Evolutionary conservation across 441 rosid genomes (phyloP), one percentile per base, ranked within the genome.

Genomic region (Lepidium campestre): DNA sequence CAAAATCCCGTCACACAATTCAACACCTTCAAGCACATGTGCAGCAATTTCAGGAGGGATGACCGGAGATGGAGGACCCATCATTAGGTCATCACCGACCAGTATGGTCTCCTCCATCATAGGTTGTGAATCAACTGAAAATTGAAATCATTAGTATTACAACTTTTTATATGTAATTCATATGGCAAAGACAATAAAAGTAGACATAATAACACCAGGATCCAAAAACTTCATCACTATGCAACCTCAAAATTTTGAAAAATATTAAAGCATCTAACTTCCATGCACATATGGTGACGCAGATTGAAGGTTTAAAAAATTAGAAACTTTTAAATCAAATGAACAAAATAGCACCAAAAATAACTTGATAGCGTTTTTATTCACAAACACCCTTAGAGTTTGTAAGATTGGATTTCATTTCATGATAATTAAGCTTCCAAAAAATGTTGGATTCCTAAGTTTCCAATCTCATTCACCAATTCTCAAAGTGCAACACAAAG

Each of bases 11-110:
- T 94, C 94, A 18, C 96, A 89, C 61, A 91, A 67, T 23, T 90
- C 83, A 68, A 94, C 86, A 52, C 96, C 96, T 83, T 91, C 84
- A 29, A 94, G 85, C 46, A 94, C 96, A 67, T 94, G 97, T 47
- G 97, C 75, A 39, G 99, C 94, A 46, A 91, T 94, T 80, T 94
- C 99, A 69, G 82, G 85, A 42, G 97, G 97, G 66, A 91, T 82
- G 78, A 89, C 36, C 53, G 97, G 96, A 46, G 97, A 91, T 54
- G 97, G 93, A 32, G 90, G 96, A 20, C 99, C 97, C 87, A 57
- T 82, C 99, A 94, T 94, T 3, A 94, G 79, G 77, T 94, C 97
- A 72, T 91, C 99, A 60, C 96, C 93, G 3, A 91, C 97, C 82
- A 91, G 66, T 57, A 94, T 87, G 34, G 96, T 91, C 83, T 93